Evolutionary conservation across 768 basidiomycete genomes (phyloP), one percentile per base, ranked within the genome.

Genomic region (Naganishia vaughanmartiniae): DNA sequence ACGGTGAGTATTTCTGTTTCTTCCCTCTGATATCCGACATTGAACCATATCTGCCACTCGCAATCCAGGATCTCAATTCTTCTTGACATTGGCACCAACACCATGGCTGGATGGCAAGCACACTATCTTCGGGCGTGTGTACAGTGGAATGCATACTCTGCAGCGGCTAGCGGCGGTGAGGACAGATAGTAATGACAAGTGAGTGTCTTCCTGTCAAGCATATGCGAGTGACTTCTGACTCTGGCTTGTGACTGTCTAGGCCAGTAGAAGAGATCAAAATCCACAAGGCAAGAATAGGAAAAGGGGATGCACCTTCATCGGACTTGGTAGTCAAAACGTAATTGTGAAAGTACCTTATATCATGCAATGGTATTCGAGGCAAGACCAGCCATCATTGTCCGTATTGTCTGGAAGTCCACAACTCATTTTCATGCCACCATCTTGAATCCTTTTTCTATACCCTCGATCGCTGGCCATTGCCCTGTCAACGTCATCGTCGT

Each of bases 101-200:
- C 81, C 82, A n/a, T 81, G 80, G 72, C 73, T 82, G 24, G 79
- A 80, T 60, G 80, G 81, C 48, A 84, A 84, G 68, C 83, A 83
- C 72, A 84, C 83, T 24, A 84, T 84, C 67, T 84, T 84, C 67
- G 96, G 96, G 0, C 88, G 96, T 9, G 92, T 99, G 9, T 87
- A 86, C 76, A 84, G 87, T 24, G 96, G 95, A 0, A 97, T 98
- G 89, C 85, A 90, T 42, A 93, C 97, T 11, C 86, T 96, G 21
- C 91, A 96, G 76, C 85, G 96, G 45, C 80, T 99, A 53, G 95
- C 94, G 45, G 89, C 93, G 0, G 94, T 97, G 2, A 89, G 87
- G 3, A 90, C 91, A 21, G 93, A 99, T 77, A 85, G 85, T 21
- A 91, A 97, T 76, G 93, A 97, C 79, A 85, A 87, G 93, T 90